Percentiles rank a stretch among this genome's conserved stretches.
These are phyloP conservation scores for Thelephora ganbajun DNA, from an alignment of 768 basidiomycete species.

Conservation along the genomic window DNA sequence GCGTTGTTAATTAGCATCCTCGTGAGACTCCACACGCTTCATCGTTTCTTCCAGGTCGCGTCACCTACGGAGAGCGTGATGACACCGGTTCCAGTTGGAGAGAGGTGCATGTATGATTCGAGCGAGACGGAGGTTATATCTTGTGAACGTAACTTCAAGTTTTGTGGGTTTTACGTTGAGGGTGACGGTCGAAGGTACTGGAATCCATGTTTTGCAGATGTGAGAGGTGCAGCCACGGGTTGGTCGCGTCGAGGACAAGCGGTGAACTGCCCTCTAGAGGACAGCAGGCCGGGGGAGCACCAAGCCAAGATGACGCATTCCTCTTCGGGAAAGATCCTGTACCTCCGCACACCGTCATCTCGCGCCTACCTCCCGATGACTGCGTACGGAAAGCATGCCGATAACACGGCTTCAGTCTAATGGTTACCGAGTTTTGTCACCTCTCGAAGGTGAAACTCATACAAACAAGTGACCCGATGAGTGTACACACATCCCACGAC, in stretches of 20 bases:
- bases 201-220: slow-evolving; percentile 33
- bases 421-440: no score
- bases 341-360: no score
- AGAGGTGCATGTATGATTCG: slow-evolving; percentile 29
- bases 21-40: slow-evolving; percentile 92
- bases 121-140: slow-evolving; percentile 35
- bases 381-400: no score
- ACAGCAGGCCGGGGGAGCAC: slow-evolving; percentile 11
- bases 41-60: slow-evolving; percentile 57
- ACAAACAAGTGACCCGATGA: no score
- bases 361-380: no score
- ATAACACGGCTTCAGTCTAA: no score
- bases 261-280: slow-evolving; percentile 14
- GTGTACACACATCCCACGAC: no score
- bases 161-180: slow-evolving; percentile 20
- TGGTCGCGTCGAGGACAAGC: slow-evolving; percentile 35
- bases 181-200: slow-evolving; percentile 35
- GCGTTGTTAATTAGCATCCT: slow-evolving; percentile 85
- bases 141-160: slow-evolving; percentile 43
- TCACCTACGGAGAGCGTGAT: slow-evolving; percentile 36
- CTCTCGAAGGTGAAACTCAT: no score
- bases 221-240: slow-evolving; percentile 21
- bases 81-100: slow-evolving; percentile 18
- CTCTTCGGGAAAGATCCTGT: not conserved
- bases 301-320: not conserved